phyloP scores from a whole-genome alignment of 2,329 filamentous ascomycete species.

The Colletotrichum godetiae region DNA sequence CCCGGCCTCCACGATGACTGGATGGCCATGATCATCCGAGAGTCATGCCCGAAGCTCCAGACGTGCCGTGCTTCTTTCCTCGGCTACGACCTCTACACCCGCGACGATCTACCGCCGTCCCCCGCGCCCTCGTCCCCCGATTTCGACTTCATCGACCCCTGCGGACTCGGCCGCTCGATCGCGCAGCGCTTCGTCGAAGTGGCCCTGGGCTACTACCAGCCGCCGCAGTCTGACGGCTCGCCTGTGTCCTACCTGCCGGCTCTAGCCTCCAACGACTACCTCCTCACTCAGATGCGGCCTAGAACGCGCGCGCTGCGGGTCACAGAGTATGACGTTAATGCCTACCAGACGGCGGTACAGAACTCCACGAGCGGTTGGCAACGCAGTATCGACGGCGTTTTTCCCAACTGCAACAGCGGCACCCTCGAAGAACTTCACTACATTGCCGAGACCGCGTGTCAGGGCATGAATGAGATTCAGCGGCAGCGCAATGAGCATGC shows the following conservation, averaged over 20 bases:
- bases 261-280: constrained; percentile 35
- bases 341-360: constrained; percentile 49
- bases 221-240: constrained; percentile 43
- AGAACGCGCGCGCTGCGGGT: constrained; percentile 38
- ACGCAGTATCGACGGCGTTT: constrained; percentile 56
- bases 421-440: constrained; percentile 57
- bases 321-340: constrained; percentile 49
- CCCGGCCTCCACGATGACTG: constrained; percentile 51
- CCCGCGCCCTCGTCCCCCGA: constrained; percentile 35
- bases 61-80: constrained; percentile 57
- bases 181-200: constrained; percentile 61
- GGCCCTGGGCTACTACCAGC: constrained; percentile 53
- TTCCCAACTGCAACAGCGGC: constrained; percentile 55
- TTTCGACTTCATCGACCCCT: constrained; percentile 56
- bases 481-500: constrained; percentile 28
- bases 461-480: constrained; percentile 57
- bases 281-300: constrained; percentile 41
- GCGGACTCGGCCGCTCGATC: constrained; percentile 51
- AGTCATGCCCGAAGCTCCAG: constrained; percentile 47
- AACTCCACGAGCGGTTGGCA: constrained; percentile 56
- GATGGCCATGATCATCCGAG: constrained; percentile 56
- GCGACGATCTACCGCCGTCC: constrained; percentile 43
- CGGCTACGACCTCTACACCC: constrained; percentile 54
- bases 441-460: constrained; percentile 56
- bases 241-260: constrained; percentile 31